Conservation (phyloP, 2,329 filamentous ascomycete species). For the Colletotrichum spinosum region DNA sequence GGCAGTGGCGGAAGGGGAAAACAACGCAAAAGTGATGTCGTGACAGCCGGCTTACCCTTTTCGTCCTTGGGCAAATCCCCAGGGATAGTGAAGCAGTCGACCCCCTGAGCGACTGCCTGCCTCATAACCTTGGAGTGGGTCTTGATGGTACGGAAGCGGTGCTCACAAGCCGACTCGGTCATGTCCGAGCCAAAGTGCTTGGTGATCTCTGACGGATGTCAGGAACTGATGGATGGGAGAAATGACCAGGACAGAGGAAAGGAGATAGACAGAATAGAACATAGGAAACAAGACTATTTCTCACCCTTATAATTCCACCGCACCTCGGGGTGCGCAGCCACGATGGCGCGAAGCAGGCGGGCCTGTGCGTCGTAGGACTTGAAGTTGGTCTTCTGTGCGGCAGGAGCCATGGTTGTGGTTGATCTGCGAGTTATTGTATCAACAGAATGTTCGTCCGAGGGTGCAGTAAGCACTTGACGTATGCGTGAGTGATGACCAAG, state of each 20-base stretch:
- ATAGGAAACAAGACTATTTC: conserved; percentile 39
- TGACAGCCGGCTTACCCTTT: conserved; percentile 50
- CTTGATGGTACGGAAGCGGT: conserved; percentile 62
- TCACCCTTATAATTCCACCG: conserved; percentile 73
- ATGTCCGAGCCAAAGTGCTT: conserved; percentile 62
- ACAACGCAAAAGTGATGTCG: neutral
- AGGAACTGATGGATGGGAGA: conserved; percentile 21
- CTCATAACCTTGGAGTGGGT: conserved; percentile 54
- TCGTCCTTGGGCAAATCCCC: conserved; percentile 51
- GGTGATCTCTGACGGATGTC: conserved; percentile 55
- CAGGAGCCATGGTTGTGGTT: conserved; percentile 54
- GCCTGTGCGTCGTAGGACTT: conserved; percentile 69
- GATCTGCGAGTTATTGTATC: neutral
- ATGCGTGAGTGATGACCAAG: no score
- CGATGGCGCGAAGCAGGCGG: conserved; percentile 70
- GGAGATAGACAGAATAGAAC: neutral
- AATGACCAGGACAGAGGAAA: neutral
- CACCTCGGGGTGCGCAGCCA: conserved; percentile 65
- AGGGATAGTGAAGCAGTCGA: conserved; percentile 57
- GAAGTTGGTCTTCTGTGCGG: conserved; percentile 63
- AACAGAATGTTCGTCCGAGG: neutral
- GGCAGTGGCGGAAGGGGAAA: neutral
- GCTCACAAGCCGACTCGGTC: conserved; percentile 60
- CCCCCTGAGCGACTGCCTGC: conserved; percentile 47
- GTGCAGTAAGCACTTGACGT: no score